These are phyloP conservation scores for Lagenaria siceraria DNA, from an alignment of 306 rosid genomes.

Conservation along the genomic window DNA sequence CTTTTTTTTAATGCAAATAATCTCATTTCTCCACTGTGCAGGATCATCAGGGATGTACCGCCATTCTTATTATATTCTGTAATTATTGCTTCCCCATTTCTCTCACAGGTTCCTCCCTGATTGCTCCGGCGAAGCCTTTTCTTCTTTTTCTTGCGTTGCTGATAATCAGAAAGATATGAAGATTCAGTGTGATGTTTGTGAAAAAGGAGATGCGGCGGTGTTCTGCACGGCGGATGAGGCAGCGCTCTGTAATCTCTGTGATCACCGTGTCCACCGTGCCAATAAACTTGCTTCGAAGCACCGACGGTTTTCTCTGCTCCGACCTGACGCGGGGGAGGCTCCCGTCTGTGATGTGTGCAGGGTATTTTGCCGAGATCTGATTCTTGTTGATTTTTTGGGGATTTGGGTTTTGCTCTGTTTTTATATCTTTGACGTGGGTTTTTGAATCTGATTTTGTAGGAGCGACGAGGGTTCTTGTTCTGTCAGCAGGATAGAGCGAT, in stretches of 20 bases:
- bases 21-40: not conserved
- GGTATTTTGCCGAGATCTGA: constrained; percentile 19
- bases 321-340: constrained; percentile 27
- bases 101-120: not conserved
- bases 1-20: not conserved
- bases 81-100: not conserved
- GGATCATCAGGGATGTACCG: not conserved
- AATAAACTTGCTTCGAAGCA: constrained; percentile 93
- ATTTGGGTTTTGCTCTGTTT: not conserved
- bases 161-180: constrained; percentile 31
- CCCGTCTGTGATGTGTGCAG: constrained; percentile 76
- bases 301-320: constrained; percentile 71
- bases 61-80: constrained; percentile 1
- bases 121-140: not conserved
- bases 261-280: constrained; percentile 91
- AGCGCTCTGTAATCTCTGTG: constrained; percentile 64
- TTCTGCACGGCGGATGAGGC: constrained; percentile 98
- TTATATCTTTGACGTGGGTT: not conserved
- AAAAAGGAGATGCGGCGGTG: constrained; percentile 47
- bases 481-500: constrained; percentile 89
- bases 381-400: not conserved
- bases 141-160: not conserved
- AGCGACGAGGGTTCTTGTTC: constrained; percentile 59
- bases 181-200: constrained; percentile 90
- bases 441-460: constrained; percentile 27